These are phyloP conservation scores for Fusarium keratoplasticum DNA, from an alignment of 2,329 filamentous ascomycete genomes.

Conservation along the genomic window DNA sequence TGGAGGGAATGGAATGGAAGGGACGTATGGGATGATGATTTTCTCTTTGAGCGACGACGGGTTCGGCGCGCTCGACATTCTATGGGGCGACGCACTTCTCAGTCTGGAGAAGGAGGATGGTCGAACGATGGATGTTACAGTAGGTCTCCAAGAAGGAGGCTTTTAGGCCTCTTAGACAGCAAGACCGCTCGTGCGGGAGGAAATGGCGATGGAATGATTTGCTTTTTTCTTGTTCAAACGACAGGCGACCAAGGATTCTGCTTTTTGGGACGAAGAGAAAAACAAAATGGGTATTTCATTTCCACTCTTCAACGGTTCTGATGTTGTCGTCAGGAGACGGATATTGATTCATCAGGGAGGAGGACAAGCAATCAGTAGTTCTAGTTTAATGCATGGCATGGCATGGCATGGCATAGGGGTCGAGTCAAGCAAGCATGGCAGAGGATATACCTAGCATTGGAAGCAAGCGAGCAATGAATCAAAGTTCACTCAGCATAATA, in stretches of 20 bases:
- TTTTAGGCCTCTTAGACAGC: constrained; percentile 43
- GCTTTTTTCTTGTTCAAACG: constrained; percentile 9
- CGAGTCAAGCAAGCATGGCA: not conserved
- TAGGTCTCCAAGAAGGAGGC: constrained; percentile 28
- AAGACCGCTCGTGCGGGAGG: constrained; percentile 45
- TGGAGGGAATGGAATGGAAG: not conserved
- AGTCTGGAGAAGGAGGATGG: not conserved
- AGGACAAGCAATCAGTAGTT: not conserved
- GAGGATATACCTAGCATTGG: constrained; percentile 14
- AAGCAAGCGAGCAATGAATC: constrained; percentile 21
- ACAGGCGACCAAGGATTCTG: not conserved
- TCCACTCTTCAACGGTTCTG: constrained; percentile 13
- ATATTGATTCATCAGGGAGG: not conserved
- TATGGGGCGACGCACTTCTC: constrained; percentile 16
- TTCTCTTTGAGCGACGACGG: constrained; percentile 23
- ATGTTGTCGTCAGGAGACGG: constrained; percentile 1
- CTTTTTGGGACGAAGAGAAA: constrained; percentile 14
- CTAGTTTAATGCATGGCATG: constrained; percentile 9
- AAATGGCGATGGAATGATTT: constrained; percentile 26
- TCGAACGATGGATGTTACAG: constrained; percentile 9
- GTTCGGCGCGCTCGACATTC: constrained; percentile 21
- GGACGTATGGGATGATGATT: constrained; percentile 14
- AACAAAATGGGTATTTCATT: constrained; percentile 25
- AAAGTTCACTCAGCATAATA: not conserved
- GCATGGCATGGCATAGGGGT: not conserved